phyloP scores from a whole-genome alignment of 2,329 filamentous ascomycete species.

The Conoideocrella luteorostrata region DNA sequence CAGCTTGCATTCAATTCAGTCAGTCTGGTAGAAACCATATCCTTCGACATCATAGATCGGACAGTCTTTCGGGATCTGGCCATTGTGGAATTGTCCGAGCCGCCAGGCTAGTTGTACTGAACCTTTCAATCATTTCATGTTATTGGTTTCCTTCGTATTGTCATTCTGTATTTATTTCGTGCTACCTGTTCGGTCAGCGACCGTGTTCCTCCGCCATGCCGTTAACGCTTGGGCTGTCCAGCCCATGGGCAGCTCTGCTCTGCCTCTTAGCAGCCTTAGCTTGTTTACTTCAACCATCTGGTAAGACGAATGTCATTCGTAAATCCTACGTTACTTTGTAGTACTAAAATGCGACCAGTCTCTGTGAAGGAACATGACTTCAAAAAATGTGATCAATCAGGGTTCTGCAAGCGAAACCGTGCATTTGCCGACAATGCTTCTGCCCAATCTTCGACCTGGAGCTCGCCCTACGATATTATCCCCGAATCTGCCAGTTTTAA shows the following conservation, averaged over 20 bases:
- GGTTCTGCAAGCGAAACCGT: slow-evolving; percentile 95
- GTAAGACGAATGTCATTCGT: slow-evolving; percentile 37
- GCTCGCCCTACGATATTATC: slow-evolving; percentile 72
- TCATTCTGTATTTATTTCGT: not conserved
- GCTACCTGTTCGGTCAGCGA: slow-evolving; percentile 8
- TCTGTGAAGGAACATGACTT: slow-evolving; percentile 94
- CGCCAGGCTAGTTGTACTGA: slow-evolving; percentile 1
- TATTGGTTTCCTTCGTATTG: not conserved
- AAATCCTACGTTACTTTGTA: not conserved
- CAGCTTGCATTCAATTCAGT: slow-evolving; percentile 10
- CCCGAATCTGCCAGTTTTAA: slow-evolving; percentile 67
- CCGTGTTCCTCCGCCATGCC: slow-evolving; percentile 38
- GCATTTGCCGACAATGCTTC: slow-evolving; percentile 75
- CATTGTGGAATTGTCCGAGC: slow-evolving; percentile 4
- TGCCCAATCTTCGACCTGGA: slow-evolving; percentile 60
- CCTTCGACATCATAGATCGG: no score
- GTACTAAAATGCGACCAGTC: slow-evolving; percentile 40
- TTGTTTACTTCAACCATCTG: slow-evolving; percentile 56
- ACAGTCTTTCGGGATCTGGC: no score
- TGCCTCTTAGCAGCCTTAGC: slow-evolving; percentile 52
- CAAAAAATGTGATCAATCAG: slow-evolving; percentile 92
- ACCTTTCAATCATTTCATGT: slow-evolving; percentile 1
- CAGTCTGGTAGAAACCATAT: no score
- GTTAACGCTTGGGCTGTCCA: slow-evolving; percentile 43
- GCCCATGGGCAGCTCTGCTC: slow-evolving; percentile 59